Conservation (phyloP, 371 early-diverging fungal genomes). For the Mucor irregularis region DNA sequence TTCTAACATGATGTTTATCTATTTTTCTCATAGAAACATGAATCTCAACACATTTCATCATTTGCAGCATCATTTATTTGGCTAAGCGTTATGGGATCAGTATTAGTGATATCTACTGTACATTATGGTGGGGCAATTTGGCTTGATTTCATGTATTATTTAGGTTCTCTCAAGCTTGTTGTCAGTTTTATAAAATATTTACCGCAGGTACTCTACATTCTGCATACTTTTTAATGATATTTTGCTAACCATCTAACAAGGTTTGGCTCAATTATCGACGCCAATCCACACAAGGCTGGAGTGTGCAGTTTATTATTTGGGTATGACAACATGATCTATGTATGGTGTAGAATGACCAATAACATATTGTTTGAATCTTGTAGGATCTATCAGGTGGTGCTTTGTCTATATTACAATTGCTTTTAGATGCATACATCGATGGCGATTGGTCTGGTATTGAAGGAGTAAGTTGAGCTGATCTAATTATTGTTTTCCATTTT, state of each 20-base stretch:
- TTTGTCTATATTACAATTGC: conserved; percentile 71
- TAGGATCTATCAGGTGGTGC: conserved; percentile 81
- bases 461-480: conserved; percentile 36
- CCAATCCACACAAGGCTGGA: conserved; percentile 87
- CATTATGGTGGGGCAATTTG: conserved; percentile 35
- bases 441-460: conserved; percentile 64
- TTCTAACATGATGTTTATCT: not conserved
- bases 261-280: conserved; percentile 68
- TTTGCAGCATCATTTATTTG: conserved; percentile 40
- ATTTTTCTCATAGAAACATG: conserved; percentile 29
- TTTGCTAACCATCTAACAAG: conserved; percentile 10
- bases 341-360: not conserved
- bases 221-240: not conserved
- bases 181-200: conserved; percentile 78
- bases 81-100: conserved; percentile 30
- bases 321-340: conserved; percentile 10
- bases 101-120: conserved; percentile 33
- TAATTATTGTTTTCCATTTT: too few relatives aligned
- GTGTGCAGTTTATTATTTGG: conserved; percentile 78
- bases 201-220: conserved; percentile 61
- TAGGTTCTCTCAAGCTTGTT: conserved; percentile 69
- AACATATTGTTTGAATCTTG: not conserved
- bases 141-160: conserved; percentile 65
- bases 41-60: conserved; percentile 37
- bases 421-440: conserved; percentile 67